These are phyloP conservation scores for Plasmodium vinckei DNA, from an alignment of 169 alveolate genomes.

Conservation along the genomic window DNA sequence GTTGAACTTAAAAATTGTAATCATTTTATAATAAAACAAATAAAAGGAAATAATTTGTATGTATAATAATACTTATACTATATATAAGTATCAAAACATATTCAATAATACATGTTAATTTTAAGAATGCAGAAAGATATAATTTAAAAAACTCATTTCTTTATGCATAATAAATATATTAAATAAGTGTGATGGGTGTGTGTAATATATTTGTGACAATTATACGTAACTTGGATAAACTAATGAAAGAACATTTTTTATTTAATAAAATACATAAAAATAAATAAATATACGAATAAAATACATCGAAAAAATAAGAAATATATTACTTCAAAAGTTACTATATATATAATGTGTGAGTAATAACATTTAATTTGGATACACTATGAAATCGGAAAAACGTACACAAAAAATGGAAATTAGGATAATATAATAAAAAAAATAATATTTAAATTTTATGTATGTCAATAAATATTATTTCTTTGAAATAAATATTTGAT, in stretches of 20 bases:
- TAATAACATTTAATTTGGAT: constrained; percentile 38
- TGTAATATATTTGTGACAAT: neutral
- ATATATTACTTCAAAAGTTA: neutral
- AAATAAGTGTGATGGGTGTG: neutral
- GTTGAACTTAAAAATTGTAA: too few relatives aligned
- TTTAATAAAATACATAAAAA: constrained; percentile 2
- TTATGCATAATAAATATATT: too few relatives aligned
- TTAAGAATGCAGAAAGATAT: too few relatives aligned
- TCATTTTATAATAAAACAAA: too few relatives aligned
- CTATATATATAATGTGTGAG: constrained; percentile 15
- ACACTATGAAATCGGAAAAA: constrained; percentile 13
- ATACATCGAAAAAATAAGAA: constrained; percentile 4
- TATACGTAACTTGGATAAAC: neutral
- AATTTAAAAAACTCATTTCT: too few relatives aligned
- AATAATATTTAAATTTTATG: neutral
- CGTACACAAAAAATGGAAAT: constrained; percentile 8
- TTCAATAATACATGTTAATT: too few relatives aligned
- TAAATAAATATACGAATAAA: constrained; percentile 2
- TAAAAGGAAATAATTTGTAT: too few relatives aligned
- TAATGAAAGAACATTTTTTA: neutral
- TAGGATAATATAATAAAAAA: neutral
- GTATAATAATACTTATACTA: too few relatives aligned
- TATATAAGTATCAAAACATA: too few relatives aligned
- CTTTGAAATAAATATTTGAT: too few relatives aligned
- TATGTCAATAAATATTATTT: too few relatives aligned